Evolutionary conservation across 1,284 basidiomycete genomes (phyloP), one percentile per base, ranked within the genome.

Genomic region (Gomphus bonarii): DNA sequence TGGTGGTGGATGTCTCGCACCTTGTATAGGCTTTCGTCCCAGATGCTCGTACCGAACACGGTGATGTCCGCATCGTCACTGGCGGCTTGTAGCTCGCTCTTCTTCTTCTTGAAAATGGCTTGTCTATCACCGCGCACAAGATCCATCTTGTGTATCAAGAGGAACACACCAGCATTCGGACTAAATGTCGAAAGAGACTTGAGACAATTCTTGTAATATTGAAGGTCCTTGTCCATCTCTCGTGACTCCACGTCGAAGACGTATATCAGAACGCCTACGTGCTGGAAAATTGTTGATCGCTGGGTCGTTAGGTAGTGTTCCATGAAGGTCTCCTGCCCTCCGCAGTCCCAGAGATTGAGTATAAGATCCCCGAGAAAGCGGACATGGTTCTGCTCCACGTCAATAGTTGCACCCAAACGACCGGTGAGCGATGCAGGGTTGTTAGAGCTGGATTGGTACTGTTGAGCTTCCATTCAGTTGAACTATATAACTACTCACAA

Each of bases 71-170:
- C 73, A 55, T 78, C 80, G 2, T 73, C 80, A 62, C 85, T 86
- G 12, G 81, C 81, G 58, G 80, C 78, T 64, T 80, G 72, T 58
- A 93, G 70, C 62, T 90, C 88, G 60, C 75, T 75, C 60, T 74
- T 76, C 71, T 85, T 88, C 71, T 82, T 81, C 51, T 80, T 79
- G 63, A 91, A 87, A 31, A 81, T 74, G 35, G 68, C 69, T 49
- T 74, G 71, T 60, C 79, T 71, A 36, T 80, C 76, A 54, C 83
- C 82, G 62, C 85, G 76, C 40, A 82, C 82, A 12, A 90, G 73
- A 67, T 90, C 95, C 93, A 99, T 98, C 79, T 99, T 99, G 74
- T 99, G 95, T 54, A 99, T 79, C 10, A 98, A 77, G 49, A 95
- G 77, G 71, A 98, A 97, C 10, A 99, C 85, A 22, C 81, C 82